A percentile compares a stretch with the other conserved stretches of the same genome.
Evolutionary conservation across 805 yeast genomes (phyloP).

Genomic region (Starmera amethionina): DNA sequence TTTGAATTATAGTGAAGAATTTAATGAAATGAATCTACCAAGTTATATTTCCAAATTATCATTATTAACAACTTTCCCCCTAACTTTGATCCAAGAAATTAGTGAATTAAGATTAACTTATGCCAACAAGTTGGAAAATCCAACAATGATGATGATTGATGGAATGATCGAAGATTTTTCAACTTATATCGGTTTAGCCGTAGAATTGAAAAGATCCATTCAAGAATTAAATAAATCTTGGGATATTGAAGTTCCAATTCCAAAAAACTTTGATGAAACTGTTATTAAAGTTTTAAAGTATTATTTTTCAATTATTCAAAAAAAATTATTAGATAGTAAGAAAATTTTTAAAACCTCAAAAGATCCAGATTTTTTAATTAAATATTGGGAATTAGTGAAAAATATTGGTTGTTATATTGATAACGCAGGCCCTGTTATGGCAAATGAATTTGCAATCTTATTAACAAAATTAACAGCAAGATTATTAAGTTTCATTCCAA

Average conservation of each 20-base stretch:
- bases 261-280: conserved; percentile 52
- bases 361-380: conserved; percentile 84
- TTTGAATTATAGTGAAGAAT: conserved; percentile 47
- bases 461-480: conserved; percentile 61
- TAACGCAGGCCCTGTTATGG: conserved; percentile 73
- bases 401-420: conserved; percentile 71
- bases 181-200: conserved; percentile 63
- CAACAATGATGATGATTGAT: conserved; percentile 93
- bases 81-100: conserved; percentile 69
- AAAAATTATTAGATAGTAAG: conserved; percentile 69
- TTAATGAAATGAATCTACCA: conserved; percentile 64
- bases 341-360: conserved; percentile 73
- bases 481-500: conserved; percentile 57
- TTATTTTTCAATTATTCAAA: conserved; percentile 58
- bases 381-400: conserved; percentile 69
- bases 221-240: conserved; percentile 53
- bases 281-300: conserved; percentile 67
- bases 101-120: conserved; percentile 64
- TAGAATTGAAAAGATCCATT: conserved; percentile 62
- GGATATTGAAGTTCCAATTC: conserved; percentile 58
- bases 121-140: conserved; percentile 70
- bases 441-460: conserved; percentile 61
- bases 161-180: conserved; percentile 84
- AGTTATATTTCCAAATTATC: conserved; percentile 58
- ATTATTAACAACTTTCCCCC: conserved; percentile 64